phyloP scores from a whole-genome alignment of 345 rosid species.

The Populus ilicifolia region DNA sequence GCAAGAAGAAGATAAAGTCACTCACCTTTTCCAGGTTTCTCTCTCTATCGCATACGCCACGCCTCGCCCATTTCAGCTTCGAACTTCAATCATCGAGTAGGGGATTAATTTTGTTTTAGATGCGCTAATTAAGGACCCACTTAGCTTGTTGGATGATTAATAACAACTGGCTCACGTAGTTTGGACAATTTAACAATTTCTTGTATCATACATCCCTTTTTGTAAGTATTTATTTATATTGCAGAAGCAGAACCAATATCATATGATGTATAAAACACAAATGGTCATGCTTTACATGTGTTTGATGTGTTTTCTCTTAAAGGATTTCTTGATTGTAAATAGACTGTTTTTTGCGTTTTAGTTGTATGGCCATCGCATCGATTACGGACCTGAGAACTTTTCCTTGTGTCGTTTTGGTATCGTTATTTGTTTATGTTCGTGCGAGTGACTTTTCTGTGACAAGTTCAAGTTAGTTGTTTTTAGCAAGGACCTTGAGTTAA shows the following conservation, averaged over 20 bases:
- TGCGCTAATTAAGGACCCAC: background rate
- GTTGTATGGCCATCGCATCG: background rate
- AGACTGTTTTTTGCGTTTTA: no score
- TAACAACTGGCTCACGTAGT: background rate
- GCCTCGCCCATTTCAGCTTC: no score
- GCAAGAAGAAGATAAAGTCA: constrained; percentile 66
- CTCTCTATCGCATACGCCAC: no score
- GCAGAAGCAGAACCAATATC: no score
- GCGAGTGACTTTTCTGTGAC: background rate
- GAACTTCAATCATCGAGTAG: background rate
- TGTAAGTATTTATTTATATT: no score
- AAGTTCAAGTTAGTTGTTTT: constrained; percentile 49
- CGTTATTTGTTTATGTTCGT: background rate
- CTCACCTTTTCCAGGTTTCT: constrained; percentile 69
- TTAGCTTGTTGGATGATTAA: background rate
- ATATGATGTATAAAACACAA: no score
- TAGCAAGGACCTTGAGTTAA: constrained; percentile 63
- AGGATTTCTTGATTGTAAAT: no score
- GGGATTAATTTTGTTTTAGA: background rate
- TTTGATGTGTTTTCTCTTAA: no score
- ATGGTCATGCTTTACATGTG: no score
- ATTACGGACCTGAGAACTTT: background rate
- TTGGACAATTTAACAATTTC: no score
- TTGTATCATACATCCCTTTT: no score
- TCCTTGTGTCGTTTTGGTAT: background rate